phyloP scores from a whole-genome alignment of 2,329 filamentous ascomycete species.

The Trichoderma citrinoviride region DNA sequence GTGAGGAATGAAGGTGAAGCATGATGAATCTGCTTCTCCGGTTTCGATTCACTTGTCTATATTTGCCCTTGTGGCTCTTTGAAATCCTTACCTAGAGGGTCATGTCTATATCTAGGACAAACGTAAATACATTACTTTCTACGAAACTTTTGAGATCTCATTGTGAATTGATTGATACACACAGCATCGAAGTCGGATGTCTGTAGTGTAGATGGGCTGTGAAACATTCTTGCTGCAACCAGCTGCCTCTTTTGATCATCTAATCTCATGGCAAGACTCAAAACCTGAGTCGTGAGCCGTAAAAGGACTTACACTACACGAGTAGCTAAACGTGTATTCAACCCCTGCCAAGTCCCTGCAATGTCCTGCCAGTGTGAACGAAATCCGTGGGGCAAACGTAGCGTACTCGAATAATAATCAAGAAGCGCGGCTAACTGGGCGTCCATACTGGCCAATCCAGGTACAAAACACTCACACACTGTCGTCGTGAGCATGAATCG shows the following conservation, averaged over 20 bases:
- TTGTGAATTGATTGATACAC: background rate
- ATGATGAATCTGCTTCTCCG: background rate
- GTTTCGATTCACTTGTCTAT: slow-evolving; percentile 11
- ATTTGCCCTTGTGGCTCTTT: background rate
- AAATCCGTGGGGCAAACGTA: background rate
- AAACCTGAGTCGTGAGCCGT: background rate
- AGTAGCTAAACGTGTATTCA: background rate
- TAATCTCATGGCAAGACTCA: background rate
- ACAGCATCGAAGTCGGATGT: no score
- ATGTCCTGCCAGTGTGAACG: background rate
- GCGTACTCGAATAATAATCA: background rate
- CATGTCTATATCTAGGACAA: slow-evolving; percentile 11
- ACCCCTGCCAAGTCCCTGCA: background rate
- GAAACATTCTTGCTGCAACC: background rate
- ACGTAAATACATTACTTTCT: slow-evolving; percentile 2
- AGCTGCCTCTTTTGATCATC: background rate
- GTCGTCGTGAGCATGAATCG: background rate
- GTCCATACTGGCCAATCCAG: background rate
- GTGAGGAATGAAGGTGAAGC: background rate
- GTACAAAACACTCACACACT: background rate
- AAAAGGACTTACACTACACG: background rate
- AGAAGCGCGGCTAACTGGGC: background rate
- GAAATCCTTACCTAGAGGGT: background rate
- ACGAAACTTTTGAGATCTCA: background rate
- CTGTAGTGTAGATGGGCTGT: no score